Conservation (phyloP, 192 early-diverging fungal species). For the Coemansia sp. region DNA sequence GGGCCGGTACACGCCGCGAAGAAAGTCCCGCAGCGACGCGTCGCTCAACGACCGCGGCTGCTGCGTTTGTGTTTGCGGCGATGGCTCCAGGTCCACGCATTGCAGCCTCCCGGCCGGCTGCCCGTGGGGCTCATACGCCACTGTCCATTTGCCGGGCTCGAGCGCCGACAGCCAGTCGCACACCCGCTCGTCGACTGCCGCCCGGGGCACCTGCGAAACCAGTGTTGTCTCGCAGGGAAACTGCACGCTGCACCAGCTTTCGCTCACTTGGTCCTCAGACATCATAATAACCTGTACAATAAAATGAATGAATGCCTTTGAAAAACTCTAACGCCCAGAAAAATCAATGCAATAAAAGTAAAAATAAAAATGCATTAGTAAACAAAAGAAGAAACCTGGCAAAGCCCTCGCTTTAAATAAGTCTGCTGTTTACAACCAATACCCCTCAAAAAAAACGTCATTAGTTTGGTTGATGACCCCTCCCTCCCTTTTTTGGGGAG, state of each 20-base stretch:
- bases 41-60: constrained; percentile 19
- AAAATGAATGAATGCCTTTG: not conserved
- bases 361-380: not conserved
- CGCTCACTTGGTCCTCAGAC: constrained; percentile 4
- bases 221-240: not conserved
- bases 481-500: no score
- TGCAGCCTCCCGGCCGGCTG: not conserved
- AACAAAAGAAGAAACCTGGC: constrained; percentile 1
- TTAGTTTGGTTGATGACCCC: no score
- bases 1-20: constrained; percentile 21
- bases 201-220: no score
- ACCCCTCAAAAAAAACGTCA: no score
- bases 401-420: no score
- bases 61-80: not conserved
- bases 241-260: constrained; percentile 31
- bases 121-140: not conserved
- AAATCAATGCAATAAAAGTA: not conserved
- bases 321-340: no score
- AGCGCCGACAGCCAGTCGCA: not conserved
- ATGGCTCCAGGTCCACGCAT: not conserved
- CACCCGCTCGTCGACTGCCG: not conserved
- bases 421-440: no score
- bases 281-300: constrained; percentile 1
- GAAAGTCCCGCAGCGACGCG: constrained; percentile 32
- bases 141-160: not conserved